Evolutionary conservation across 352 stramenopile genomes (phyloP).

Genomic region (Globisporangium spinosum): DNA sequence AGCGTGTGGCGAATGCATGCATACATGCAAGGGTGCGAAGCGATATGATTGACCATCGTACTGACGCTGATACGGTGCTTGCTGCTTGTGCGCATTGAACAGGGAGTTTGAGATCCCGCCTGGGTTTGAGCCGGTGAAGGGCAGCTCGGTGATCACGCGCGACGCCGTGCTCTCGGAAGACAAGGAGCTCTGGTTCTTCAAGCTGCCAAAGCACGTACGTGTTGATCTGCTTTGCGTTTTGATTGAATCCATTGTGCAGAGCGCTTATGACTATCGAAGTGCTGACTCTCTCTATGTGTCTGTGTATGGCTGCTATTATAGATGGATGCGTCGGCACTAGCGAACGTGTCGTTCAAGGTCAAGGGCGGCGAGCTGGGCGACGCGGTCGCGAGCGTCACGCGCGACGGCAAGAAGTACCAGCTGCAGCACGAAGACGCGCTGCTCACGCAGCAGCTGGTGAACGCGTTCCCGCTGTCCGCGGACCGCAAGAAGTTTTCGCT

Average conservation of each 20-base stretch:
- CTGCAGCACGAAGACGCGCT: conserved; percentile 57
- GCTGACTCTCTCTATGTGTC: background rate
- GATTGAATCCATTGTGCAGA: background rate
- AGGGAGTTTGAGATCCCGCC: conserved; percentile 82
- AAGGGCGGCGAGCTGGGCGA: conserved; percentile 30
- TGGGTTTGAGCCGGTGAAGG: conserved; percentile 62
- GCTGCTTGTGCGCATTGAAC: conserved; percentile 5
- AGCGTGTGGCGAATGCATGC: background rate
- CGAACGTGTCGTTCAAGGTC: conserved; percentile 69
- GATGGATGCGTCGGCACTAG: conserved; percentile 65
- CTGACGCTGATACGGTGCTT: conserved; percentile 4
- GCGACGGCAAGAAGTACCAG: conserved; percentile 47
- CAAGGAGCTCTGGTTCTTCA: conserved; percentile 87
- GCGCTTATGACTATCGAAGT: background rate
- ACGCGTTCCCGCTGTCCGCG: conserved; percentile 55
- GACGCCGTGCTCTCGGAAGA: conserved; percentile 61
- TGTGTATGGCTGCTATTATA: conserved; percentile 16
- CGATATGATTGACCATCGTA: background rate
- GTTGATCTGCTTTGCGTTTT: background rate
- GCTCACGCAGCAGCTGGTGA: conserved; percentile 73
- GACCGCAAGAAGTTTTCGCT: conserved; percentile 62
- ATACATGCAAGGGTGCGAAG: background rate
- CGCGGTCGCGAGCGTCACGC: conserved; percentile 40
- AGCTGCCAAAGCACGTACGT: conserved; percentile 78
- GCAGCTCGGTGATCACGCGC: conserved; percentile 51